phyloP scores from a whole-genome alignment of 2,329 filamentous ascomycete species.

The Phoma sp. region DNA sequence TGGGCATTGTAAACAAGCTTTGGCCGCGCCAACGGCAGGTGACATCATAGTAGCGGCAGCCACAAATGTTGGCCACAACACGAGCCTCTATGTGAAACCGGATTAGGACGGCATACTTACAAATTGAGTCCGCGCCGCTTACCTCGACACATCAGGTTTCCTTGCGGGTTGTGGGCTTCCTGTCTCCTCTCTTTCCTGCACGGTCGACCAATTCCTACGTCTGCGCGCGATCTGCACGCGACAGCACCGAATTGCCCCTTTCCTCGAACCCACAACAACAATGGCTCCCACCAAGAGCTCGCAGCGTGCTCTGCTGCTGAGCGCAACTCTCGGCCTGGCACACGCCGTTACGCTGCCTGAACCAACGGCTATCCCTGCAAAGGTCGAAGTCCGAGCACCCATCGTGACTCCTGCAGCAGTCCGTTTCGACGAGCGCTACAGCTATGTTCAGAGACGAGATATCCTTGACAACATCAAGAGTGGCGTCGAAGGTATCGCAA shows the following conservation, averaged over 20 bases:
- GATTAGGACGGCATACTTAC: constrained; percentile 3
- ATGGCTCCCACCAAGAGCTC: constrained; percentile 24
- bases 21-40: neutral
- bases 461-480: constrained; percentile 41
- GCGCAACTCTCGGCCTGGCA: constrained; percentile 26
- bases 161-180: neutral
- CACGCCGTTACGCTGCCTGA: constrained; percentile 41
- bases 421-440: constrained; percentile 39
- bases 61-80: constrained; percentile 1
- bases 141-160: neutral
- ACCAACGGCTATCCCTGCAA: constrained; percentile 38
- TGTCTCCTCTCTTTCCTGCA: neutral
- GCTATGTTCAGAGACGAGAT: constrained; percentile 42
- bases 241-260: neutral
- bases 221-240: neutral
- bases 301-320: constrained; percentile 32
- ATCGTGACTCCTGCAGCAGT: constrained; percentile 43
- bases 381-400: constrained; percentile 37
- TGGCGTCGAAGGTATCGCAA: constrained; percentile 36
- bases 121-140: constrained; percentile 6
- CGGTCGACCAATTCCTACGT: neutral
- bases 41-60: constrained; percentile 10
- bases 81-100: constrained; percentile 16
- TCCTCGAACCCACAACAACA: constrained; percentile 3
- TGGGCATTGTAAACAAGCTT: constrained; percentile 11